Evolutionary conservation across 108 stramenopile genomes (phyloP).

Genomic region (Mediolabrus comicus): DNA sequence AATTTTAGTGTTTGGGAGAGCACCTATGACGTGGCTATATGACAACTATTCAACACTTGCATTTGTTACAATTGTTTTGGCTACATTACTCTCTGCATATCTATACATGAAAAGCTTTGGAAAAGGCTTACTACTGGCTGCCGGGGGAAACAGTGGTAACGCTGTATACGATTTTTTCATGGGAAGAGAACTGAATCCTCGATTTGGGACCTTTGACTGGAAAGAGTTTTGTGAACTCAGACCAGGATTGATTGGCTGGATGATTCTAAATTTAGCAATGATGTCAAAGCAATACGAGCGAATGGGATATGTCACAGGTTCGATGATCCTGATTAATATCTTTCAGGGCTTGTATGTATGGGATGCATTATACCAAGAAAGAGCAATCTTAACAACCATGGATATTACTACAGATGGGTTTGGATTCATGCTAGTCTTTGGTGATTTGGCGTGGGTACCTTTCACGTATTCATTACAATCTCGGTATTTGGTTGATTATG

Average conservation of each 20-base stretch:
- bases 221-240: slow-evolving; percentile 97
- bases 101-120: slow-evolving; percentile 78
- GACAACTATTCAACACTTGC: slow-evolving; percentile 73
- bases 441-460: slow-evolving; percentile 99
- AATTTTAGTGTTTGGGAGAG: slow-evolving; percentile 40
- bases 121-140: slow-evolving; percentile 66
- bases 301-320: slow-evolving; percentile 76
- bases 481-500: slow-evolving; percentile 89
- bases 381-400: slow-evolving; percentile 97
- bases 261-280: slow-evolving; percentile 84
- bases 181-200: slow-evolving; percentile 97
- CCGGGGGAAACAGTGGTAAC: slow-evolving; percentile 84
- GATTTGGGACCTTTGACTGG: slow-evolving; percentile 86
- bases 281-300: slow-evolving; percentile 75
- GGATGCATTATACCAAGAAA: slow-evolving; percentile 95
- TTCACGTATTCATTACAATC: slow-evolving; percentile 95
- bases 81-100: slow-evolving; percentile 58
- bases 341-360: slow-evolving; percentile 97
- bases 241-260: slow-evolving; percentile 95
- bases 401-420: slow-evolving; percentile 99
- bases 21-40: slow-evolving; percentile 79
- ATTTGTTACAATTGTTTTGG: slow-evolving; percentile 60
- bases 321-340: slow-evolving; percentile 88
- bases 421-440: slow-evolving; percentile 98
- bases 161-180: slow-evolving; percentile 94